These are phyloP conservation scores for Elsinoe batatas DNA, from an alignment of 2,329 filamentous ascomycete genomes.

Conservation along the genomic window DNA sequence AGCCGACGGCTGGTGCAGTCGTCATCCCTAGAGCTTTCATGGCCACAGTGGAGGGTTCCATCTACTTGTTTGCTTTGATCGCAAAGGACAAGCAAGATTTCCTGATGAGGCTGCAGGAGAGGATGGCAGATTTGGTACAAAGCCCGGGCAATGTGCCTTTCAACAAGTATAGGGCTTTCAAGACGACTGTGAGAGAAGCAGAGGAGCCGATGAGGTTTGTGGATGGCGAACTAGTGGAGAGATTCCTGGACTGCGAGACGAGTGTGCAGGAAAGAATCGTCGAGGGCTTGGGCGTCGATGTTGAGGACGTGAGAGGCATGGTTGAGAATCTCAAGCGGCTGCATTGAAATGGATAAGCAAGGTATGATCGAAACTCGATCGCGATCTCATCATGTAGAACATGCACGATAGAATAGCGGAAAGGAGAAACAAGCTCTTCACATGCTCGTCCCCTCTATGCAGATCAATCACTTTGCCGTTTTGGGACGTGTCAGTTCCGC, in stretches of 20 bases:
- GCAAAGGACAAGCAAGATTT: conserved; percentile 62
- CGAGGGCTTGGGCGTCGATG: conserved; percentile 43
- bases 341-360: conserved; percentile 25
- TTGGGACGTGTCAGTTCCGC: conserved; percentile 5
- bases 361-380: neutral
- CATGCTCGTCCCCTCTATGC: neutral
- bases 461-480: conserved; percentile 7
- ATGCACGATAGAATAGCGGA: too few relatives aligned
- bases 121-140: conserved; percentile 55
- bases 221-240: conserved; percentile 82
- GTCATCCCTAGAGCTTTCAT: conserved; percentile 78
- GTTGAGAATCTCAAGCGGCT: conserved; percentile 47
- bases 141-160: conserved; percentile 68
- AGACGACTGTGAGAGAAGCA: conserved; percentile 57
- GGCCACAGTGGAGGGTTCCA: conserved; percentile 80
- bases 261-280: conserved; percentile 46
- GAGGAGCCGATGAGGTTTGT: conserved; percentile 79
- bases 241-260: conserved; percentile 64
- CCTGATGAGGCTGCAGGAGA: conserved; percentile 69
- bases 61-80: conserved; percentile 83
- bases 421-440: too few relatives aligned
- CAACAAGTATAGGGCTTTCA: conserved; percentile 70
- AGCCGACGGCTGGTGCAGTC: conserved; percentile 52
- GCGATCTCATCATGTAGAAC: too few relatives aligned
- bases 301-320: conserved; percentile 50